Base-by-base conservation (phyloP, 169 alveolate genomes). In the Eimeria acervulina region DNA sequence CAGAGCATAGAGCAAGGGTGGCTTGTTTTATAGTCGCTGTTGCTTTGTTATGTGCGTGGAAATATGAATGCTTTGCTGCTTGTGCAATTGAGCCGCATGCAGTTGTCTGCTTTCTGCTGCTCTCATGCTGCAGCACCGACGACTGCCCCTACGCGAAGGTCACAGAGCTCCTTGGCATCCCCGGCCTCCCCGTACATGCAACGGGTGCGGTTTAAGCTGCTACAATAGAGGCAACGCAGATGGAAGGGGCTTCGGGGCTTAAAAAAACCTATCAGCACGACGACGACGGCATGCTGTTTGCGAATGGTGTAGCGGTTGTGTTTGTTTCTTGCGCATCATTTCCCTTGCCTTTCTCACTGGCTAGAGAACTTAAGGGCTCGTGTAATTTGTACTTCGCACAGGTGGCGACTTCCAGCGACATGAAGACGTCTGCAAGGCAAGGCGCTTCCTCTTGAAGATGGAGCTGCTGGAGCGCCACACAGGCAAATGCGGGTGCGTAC, bases 141-240 rank as follows among this genome's bases (percentile, higher is more conserved):
- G 72, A 44, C 72, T 83, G 91, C 91, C 91, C 91, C 66, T 83
- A 83, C 38, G 66, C 91, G 19, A 83, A 51, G 59, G 72, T 83
- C 0, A 83, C 91, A 13, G 91, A 83, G 70, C 91, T 83, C 28
- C 72, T 83, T 33, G 74, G 91, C 51, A 36, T 83, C 21, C 74
- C 3, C 17, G 91, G 91, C 13, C 72, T 83, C 23, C 70, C 91
- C n/a, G 33, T 83, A 17, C 91, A 83, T 83, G 66, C 74, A 1
- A 52, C 70, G 13, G 91, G 91, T 83, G 44, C 10, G 91, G 31
- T 15, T 0, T 7, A 15, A 72, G n/a, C 84, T 17, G 26, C 51
- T 72, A 31, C 84, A 15, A 28, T 47, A 28, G 26, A 23, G 21
- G 12, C 83, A 31, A 40, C 83, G 8, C 40, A 72, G 47, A 12